phyloP scores from a whole-genome alignment of 2,329 filamentous ascomycete genomes.

The Trichophyton equinum region DNA sequence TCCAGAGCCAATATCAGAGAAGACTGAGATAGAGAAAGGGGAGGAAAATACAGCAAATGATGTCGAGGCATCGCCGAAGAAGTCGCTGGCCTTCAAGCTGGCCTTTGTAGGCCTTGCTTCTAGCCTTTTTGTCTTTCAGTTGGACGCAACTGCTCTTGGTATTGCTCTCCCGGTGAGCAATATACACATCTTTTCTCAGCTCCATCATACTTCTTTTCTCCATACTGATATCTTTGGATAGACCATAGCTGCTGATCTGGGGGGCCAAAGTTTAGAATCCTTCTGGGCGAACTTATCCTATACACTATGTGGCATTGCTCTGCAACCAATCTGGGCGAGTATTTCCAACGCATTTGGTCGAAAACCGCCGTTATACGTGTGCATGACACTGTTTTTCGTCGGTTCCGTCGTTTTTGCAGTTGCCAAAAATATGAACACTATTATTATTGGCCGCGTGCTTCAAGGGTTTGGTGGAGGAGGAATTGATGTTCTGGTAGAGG shows the following conservation, averaged over 20 bases:
- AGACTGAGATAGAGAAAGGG: background rate
- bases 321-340: conserved; percentile 41
- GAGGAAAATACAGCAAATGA: background rate
- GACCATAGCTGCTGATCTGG: conserved; percentile 34
- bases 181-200: background rate
- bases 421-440: conserved; percentile 29
- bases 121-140: background rate
- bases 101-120: background rate
- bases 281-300: conserved; percentile 57
- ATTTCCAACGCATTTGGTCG: conserved; percentile 43
- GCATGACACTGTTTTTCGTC: conserved; percentile 32
- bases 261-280: conserved; percentile 41
- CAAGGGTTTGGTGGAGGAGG: conserved; percentile 38
- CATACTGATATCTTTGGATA: background rate
- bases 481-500: conserved; percentile 29
- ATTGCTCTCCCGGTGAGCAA: background rate
- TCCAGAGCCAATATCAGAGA: background rate
- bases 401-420: conserved; percentile 31
- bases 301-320: conserved; percentile 23
- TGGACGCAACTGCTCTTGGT: background rate
- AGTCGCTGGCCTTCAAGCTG: background rate
- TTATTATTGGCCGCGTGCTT: conserved; percentile 35
- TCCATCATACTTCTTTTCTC: background rate
- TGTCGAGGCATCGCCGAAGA: background rate
- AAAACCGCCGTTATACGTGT: conserved; percentile 27